Evolutionary conservation across 768 basidiomycete genomes (phyloP), one percentile per base, ranked within the genome.

Genomic region (Suillus brevipes): DNA sequence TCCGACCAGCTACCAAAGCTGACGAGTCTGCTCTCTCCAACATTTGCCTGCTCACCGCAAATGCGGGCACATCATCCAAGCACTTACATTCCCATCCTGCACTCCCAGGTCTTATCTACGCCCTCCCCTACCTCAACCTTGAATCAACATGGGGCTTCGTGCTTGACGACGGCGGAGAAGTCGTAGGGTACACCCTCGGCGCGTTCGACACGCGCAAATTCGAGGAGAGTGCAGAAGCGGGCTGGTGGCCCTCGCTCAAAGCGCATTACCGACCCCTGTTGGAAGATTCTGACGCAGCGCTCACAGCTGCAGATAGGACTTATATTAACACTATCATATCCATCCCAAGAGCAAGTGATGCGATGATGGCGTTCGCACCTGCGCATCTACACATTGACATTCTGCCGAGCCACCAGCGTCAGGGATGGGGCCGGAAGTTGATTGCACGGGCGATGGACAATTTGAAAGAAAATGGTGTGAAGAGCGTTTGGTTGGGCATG

Each of bases 381-480:
- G 91, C 91, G 10, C 90, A 93, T 75, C 67, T 93, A 68, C 91
- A 94, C 73, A 87, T 93, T 70, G 79, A 94, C 68, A 85, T 93
- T 63, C 71, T 92, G 69, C 82, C 87, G 31, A 80, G 80, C 50
- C 85, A 90, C 72, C 90, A 90, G 73, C 78, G 84, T 62, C 83
- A 83, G 66, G 90, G 90, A 28, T 90, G 87, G 86, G 91, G 91
- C n/a, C 82, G 81, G 72, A 85, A 76, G 72, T 73, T 93, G 68
- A 85, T 92, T 42, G 79, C 75, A 53, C 76, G 69, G 40, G 89
- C 84, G 4, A 81, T 90, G 31, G 77, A 79, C 53, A 79, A 85
- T 77, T 73, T 93, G 70, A 83, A 78, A 65, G 80, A 70, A 38
- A 78, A 84, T 57, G 82, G 72, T 57, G 42, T 77, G 50, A 75